phyloP scores from a whole-genome alignment of 768 basidiomycete genomes.

The Amanita rubescens region DNA sequence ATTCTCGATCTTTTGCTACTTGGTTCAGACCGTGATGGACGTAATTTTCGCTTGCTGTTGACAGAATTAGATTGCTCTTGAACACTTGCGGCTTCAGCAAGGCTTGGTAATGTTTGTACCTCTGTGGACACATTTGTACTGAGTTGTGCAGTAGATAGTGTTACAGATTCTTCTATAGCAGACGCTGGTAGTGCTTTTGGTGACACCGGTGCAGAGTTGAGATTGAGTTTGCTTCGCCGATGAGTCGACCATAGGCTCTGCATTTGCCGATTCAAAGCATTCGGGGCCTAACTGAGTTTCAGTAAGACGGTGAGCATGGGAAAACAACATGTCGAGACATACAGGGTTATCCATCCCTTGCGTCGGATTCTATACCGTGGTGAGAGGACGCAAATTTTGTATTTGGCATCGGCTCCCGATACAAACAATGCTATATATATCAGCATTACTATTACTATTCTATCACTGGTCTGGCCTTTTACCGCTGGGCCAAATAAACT shows the following conservation, averaged over 20 bases:
- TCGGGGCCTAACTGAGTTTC: conserved; percentile 59
- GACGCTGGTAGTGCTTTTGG: conserved; percentile 11
- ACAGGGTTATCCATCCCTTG: conserved; percentile 22
- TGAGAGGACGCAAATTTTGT: neutral
- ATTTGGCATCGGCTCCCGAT: neutral
- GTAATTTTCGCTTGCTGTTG: conserved; percentile 55
- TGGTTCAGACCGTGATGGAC: conserved; percentile 48
- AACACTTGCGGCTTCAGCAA: conserved; percentile 10
- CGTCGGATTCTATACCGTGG: no score
- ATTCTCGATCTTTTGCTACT: conserved; percentile 53
- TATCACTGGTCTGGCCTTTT: no score
- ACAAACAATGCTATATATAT: no score
- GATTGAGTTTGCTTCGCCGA: conserved; percentile 56
- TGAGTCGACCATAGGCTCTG: conserved; percentile 73
- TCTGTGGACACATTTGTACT: conserved; percentile 9
- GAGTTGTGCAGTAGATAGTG: no score
- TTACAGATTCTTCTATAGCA: conserved; percentile 10
- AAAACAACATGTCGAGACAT: conserved; percentile 11
- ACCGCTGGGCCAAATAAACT: no score
- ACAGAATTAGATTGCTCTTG: neutral
- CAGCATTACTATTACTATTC: no score
- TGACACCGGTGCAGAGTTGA: conserved; percentile 38
- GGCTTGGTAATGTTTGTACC: conserved; percentile 6
- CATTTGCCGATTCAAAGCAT: conserved; percentile 72
- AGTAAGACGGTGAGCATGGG: conserved; percentile 19